Conservation (phyloP, 352 stramenopile genomes). For the Globisporangium carolinianum region DNA sequence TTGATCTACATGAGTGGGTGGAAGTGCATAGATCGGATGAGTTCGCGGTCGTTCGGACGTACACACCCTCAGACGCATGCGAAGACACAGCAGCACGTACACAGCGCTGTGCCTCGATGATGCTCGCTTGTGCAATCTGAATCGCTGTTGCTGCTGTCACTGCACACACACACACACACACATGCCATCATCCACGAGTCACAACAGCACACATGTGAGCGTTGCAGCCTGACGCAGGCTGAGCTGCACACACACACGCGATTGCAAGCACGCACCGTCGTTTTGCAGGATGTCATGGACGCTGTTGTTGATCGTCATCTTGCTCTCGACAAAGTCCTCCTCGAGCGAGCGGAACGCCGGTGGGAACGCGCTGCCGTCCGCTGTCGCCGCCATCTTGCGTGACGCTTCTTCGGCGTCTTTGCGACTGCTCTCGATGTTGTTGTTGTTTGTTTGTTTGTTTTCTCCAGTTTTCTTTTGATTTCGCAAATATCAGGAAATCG, state of each 20-base stretch:
- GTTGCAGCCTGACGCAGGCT: background rate
- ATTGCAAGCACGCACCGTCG: constrained; percentile 16
- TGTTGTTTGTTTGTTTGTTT: background rate
- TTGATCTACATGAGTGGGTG: constrained; percentile 40
- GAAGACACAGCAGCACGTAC: constrained; percentile 20
- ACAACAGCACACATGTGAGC: background rate
- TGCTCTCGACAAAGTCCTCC: constrained; percentile 77
- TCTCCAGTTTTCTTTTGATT: background rate
- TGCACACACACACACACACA: constrained; percentile 4
- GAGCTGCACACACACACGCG: too few species aligned
- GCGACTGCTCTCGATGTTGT: background rate
- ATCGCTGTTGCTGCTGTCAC: constrained; percentile 29
- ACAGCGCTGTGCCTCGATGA: constrained; percentile 70
- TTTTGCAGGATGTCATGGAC: constrained; percentile 57
- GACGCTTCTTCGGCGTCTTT: background rate
- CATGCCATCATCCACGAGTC: background rate
- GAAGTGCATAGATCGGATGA: too few species aligned
- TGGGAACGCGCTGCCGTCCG: constrained; percentile 26
- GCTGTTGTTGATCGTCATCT: constrained; percentile 78
- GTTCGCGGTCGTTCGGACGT: too few species aligned
- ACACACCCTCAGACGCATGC: background rate
- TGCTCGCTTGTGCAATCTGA: constrained; percentile 47
- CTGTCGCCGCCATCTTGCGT: constrained; percentile 5
- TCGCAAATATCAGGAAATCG: too few species aligned
- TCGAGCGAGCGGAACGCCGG: constrained; percentile 61